These are phyloP conservation scores for Sungouiella blattae DNA, from an alignment of 805 yeast species.

Conservation along the genomic window DNA sequence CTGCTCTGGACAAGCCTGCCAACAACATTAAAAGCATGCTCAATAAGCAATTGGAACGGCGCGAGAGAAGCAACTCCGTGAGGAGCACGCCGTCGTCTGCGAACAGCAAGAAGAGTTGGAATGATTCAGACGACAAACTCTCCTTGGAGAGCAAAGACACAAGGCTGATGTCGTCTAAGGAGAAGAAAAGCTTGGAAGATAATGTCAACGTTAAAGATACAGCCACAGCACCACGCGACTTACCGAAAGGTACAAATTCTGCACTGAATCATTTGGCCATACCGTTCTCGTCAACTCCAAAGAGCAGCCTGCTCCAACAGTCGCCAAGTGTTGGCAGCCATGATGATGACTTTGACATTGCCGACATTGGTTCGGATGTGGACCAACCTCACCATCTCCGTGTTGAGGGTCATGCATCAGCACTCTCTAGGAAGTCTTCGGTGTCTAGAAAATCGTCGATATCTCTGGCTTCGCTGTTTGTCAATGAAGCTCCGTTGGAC, in stretches of 20 bases:
- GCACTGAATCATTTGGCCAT: no score
- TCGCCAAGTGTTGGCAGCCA: no score
- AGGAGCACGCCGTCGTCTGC: constrained; percentile 1
- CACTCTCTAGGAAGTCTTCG: not conserved
- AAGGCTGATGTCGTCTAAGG: no score
- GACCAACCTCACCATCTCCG: not conserved
- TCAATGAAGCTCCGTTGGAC: constrained; percentile 8
- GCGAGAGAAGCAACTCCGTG: constrained; percentile 6
- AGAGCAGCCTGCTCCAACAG: no score
- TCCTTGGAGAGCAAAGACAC: not conserved
- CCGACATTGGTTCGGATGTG: constrained; percentile 1
- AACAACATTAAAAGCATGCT: constrained; percentile 13
- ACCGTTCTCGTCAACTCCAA: no score
- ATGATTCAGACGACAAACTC: not conserved
- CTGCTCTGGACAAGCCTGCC: no score
- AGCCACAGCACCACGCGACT: no score
- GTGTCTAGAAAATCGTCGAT: constrained; percentile 13
- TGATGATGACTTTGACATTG: constrained; percentile 1
- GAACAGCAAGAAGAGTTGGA: constrained; percentile 1
- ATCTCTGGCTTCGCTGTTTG: constrained; percentile 9
- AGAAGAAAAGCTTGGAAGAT: no score
- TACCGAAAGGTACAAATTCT: no score
- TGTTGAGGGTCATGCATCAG: not conserved
- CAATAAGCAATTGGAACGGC: constrained; percentile 9
- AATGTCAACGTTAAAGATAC: no score